phyloP scores from a whole-genome alignment of 768 basidiomycete species.

The Serendipita sp. region DNA sequence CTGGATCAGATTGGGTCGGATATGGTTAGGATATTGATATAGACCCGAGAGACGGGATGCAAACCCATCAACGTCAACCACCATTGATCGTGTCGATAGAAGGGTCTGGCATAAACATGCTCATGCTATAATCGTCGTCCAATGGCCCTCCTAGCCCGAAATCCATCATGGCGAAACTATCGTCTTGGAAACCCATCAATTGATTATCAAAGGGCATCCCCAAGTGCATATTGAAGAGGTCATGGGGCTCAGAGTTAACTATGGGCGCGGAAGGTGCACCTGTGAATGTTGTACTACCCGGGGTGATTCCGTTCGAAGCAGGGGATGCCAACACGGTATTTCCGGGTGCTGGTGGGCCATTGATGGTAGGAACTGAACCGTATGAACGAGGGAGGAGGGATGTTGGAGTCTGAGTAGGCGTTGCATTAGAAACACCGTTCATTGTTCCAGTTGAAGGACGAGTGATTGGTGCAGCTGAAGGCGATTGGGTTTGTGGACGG shows the following conservation, averaged over 20 bases:
- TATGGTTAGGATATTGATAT: not conserved
- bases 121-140: not conserved
- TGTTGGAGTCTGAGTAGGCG: not conserved
- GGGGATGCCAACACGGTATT: not conserved
- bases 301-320: not conserved
- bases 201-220: not conserved
- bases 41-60: not conserved
- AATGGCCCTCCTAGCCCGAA: not conserved
- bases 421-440: not conserved
- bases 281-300: not conserved
- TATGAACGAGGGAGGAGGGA: not conserved
- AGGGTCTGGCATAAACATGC: not conserved
- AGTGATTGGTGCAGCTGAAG: not conserved
- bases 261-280: not conserved
- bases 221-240: not conserved
- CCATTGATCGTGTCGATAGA: not conserved
- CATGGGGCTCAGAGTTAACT: not conserved
- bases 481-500: constrained; percentile 2
- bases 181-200: not conserved
- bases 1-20: not conserved
- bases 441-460: not conserved
- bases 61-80: not conserved
- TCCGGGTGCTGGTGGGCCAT: not conserved
- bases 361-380: not conserved
- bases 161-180: not conserved